Evolutionary conservation across 1,284 basidiomycete genomes (phyloP).

Genomic region (Inonotus hispidus): DNA sequence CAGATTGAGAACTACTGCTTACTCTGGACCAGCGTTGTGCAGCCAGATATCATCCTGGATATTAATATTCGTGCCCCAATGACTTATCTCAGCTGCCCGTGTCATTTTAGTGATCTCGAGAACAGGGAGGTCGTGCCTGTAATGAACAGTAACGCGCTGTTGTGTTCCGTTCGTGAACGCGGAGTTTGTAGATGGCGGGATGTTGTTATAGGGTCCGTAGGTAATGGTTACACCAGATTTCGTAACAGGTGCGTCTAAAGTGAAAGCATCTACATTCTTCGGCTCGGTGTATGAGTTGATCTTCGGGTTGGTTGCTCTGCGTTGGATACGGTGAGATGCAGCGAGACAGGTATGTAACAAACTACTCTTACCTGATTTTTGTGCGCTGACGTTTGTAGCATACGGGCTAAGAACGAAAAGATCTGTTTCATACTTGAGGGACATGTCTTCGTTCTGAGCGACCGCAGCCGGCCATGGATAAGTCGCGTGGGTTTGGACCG

Average conservation of each 20-base stretch:
- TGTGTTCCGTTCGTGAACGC: conserved; percentile 59
- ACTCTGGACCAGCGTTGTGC: conserved; percentile 86
- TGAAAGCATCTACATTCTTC: conserved; percentile 48
- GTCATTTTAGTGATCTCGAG: conserved; percentile 69
- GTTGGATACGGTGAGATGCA: conserved; percentile 10
- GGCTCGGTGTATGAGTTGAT: conserved; percentile 69
- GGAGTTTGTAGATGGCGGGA: conserved; percentile 54
- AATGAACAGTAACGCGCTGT: conserved; percentile 71
- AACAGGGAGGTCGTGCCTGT: conserved; percentile 75
- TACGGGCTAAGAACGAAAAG: conserved; percentile 82
- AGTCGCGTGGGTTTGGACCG: conserved; percentile 70
- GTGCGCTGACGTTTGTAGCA: conserved; percentile 76
- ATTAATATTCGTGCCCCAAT: conserved; percentile 95
- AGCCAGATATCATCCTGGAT: conserved; percentile 85
- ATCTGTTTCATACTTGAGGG: conserved; percentile 72
- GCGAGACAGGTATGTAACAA: conserved; percentile 10
- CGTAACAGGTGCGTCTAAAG: conserved; percentile 52
- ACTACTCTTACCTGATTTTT: conserved; percentile 67
- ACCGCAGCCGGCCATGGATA: conserved; percentile 72
- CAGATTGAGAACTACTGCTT: conserved; percentile 29
- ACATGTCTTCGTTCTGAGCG: conserved; percentile 75
- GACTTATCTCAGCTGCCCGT: conserved; percentile 85
- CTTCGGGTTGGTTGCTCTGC: conserved; percentile 60
- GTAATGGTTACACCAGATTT: conserved; percentile 80
- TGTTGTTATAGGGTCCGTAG: conserved; percentile 80